phyloP scores from a whole-genome alignment of 1,284 basidiomycete species.

The Cryptococcus sp. region DNA sequence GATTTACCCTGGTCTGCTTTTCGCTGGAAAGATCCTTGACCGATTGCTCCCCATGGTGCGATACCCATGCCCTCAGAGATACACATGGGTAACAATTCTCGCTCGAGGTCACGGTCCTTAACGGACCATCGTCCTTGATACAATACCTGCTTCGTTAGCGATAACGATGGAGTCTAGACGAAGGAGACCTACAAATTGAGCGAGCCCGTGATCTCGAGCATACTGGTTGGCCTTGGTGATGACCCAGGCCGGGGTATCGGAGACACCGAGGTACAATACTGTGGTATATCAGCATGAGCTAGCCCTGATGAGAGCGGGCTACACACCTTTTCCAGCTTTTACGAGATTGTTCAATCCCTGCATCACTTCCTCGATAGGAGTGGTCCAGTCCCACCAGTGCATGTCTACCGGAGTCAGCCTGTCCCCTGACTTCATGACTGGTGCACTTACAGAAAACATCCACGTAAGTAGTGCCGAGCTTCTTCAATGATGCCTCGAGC shows the following conservation, averaged over 20 bases:
- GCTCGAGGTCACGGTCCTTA: slow-evolving; percentile 53
- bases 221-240: slow-evolving; percentile 56
- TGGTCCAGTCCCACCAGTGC: slow-evolving; percentile 42
- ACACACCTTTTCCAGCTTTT: slow-evolving; percentile 32
- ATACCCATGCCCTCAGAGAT: slow-evolving; percentile 10
- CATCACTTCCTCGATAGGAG: slow-evolving; percentile 49
- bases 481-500: slow-evolving; percentile 40
- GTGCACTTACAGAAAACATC: slow-evolving; percentile 38
- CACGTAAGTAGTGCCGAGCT: slow-evolving; percentile 48
- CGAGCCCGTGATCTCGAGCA: slow-evolving; percentile 51
- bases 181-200: slow-evolving; percentile 52
- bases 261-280: slow-evolving; percentile 45
- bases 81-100: slow-evolving; percentile 54
- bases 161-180: neutral
- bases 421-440: too few species aligned
- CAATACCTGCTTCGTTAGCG: neutral
- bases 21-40: slow-evolving; percentile 9
- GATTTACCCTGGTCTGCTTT: slow-evolving; percentile 21
- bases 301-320: neutral
- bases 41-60: slow-evolving; percentile 9
- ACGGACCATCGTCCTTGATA: slow-evolving; percentile 56
- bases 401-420: slow-evolving; percentile 1
- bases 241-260: slow-evolving; percentile 56
- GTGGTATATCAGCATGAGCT: neutral
- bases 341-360: slow-evolving; percentile 43